Base-by-base conservation (phyloP, 257 asterid species). In the Cruciata laevipes region DNA sequence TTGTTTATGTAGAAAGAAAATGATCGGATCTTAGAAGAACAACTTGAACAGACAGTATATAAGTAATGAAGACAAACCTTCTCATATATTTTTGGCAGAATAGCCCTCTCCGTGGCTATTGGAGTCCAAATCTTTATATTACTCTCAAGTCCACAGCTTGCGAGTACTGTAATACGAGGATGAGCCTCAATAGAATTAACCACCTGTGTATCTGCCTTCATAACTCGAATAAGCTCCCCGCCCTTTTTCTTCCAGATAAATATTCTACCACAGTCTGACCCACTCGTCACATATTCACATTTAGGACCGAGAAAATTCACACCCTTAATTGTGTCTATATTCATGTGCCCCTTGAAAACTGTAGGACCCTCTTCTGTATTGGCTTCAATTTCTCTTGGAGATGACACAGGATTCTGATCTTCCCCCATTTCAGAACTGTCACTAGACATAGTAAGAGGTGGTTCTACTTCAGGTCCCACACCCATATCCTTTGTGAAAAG, bases 241-340 rank as follows among this genome's bases (percentile, higher is more conserved):
- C 80, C 82, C 74, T 80, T 90, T 76, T 89, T 92, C 65, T 82
- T 93, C 98, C 98, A 93, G 71, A 93, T 85, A 80, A 93, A 93
- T 73, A 93, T 88, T 51, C 95, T 79, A 60, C 97, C 99, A 88
- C 99, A 93, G 62, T 93, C 96, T 38, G 99, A 93, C 63, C 99
- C 99, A 63, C 97, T 90, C 77, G 85, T 86, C 65, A 93, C 90
- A 80, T 90, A 93, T 69, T 93, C 99, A 56, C 88, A 77, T 69
- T 75, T 93, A 20, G 99, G 96, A 68, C 99, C 99, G 77, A 85
- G 87, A 77, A 93, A 90, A 65, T 76, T 83, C 67, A 90, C 99
- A 12, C 95, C 95, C 83, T 88, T 90, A 76, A 93, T 90, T 10
- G 97, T 93, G 69, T 85, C 87, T 40, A 69, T 71, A 83, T 93